Base-by-base conservation (phyloP, 345 rosid genomes). In the Rhodomyrtus tomentosa region DNA sequence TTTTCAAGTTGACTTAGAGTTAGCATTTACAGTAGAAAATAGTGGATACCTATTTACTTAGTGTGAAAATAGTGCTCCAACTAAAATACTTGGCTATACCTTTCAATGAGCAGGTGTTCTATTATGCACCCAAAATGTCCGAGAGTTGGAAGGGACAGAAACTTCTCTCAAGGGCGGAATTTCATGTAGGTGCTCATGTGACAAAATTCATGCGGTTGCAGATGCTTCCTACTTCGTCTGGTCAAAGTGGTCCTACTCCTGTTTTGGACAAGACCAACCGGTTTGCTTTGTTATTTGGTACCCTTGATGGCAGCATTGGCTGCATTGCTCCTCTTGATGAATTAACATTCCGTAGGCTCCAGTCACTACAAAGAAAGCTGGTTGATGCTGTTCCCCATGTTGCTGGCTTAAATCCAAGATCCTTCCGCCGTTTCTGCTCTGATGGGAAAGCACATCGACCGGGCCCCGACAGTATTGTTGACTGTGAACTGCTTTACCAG, bases 61-160 rank as follows among this genome's bases (percentile, higher is more conserved):
- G 79, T 36, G 21, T 68, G 79, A 68, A 68, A 36, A 68, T 68
- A 68, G 9, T 68, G 45, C 5, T 51, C 83, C 27, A 29, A 81
- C 52, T 81, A 9, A 36, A 68, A 32, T 68, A 22, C 79, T 36
- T 68, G 45, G 25, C 79, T 36, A 2, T 51, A 9, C 14, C 13
- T 81, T 81, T 81, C 52, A 80, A 62, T 81, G 54, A 58, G 82
- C 92, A 97, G 99, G 91, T 97, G 88, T 97, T 97, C 92, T 95
- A 92, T 89, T 97, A 90, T 86, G 98, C 98, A 72, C 99, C 98
- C 50, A 97, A 95, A 93, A 92, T 94, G 93, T 91, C 96, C 1
- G 99, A 97, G 92, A 97, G 98, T 86, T 95, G 98, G 99, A 97
- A 95, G 85, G 98, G 99, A 74, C 98, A 92, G 89, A 97, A 97